Base-by-base conservation (phyloP, 2,329 filamentous ascomycete genomes). In the Trichoderma koningiopsis region DNA sequence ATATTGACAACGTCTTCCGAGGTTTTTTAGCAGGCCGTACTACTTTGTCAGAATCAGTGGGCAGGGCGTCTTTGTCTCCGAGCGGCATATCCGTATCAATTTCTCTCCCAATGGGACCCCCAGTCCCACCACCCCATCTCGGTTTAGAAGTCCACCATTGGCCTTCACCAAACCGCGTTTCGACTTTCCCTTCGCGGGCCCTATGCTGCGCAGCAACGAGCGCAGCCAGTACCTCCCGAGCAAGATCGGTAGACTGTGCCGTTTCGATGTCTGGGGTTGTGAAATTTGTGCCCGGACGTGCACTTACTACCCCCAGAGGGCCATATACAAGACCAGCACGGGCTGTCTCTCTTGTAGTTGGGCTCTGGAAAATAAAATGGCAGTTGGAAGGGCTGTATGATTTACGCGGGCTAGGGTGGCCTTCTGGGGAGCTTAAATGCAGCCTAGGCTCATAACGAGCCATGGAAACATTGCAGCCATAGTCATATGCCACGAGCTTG, bases 401-500 rank as follows among this genome's bases (percentile, higher is more conserved):
- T 72, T 80, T 82, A 70, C 80, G 83, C 11, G 77, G 76, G 11
- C 70, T 71, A 14, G 60, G 73, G 72, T 71, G 75, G 71, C 72
- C 75, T 68, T 75, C 72, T 2, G 79, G 76, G n/a, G 81, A 81
- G 60, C 79, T 81, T 63, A 90, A 77, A 57, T 89, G 84, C 24
- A 91, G 80, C 3, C 88, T 83, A 11, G 88, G 88, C 73, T 91
- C 88, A 29, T 82, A 80, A 52, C 88, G 84, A 19, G 88, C 81
- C 31, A 84, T 81, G 2, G 83, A 81, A 60, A 89, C 85, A 72
- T 86, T 90, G 77, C 88, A 90, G 62, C 87, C 86, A 76, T 90
- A 91, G 71, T 90, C 88, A 74, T 90, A 91, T 22, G 87, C 84
- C 19, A 91, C 84, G 5, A 91, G 83, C 76, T 90, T 90, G 68